phyloP scores from a whole-genome alignment of 495 filamentous ascomycete species.

The Daldinia grandis region DNA sequence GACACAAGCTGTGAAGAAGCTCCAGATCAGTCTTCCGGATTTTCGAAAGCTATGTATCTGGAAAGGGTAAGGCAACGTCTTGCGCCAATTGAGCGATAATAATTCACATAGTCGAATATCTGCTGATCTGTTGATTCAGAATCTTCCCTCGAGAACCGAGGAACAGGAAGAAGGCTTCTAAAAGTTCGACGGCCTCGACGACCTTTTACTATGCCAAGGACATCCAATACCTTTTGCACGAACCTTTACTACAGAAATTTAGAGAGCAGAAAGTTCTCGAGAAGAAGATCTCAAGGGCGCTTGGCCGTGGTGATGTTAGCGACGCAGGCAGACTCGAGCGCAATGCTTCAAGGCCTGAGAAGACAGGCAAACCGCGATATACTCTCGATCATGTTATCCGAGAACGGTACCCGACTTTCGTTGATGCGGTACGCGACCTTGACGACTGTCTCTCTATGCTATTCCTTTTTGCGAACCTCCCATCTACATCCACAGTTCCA shows the following conservation, averaged over 20 bases:
- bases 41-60: conserved; percentile 98
- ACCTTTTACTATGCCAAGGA: conserved; percentile 99
- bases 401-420: conserved; percentile 96
- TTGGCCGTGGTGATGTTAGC: conserved; percentile 88
- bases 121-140: conserved; percentile 46
- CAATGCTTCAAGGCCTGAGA: conserved; percentile 75
- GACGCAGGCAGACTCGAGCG: conserved; percentile 75
- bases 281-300: conserved; percentile 92
- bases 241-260: conserved; percentile 94
- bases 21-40: conserved; percentile 95
- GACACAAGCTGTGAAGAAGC: conserved; percentile 94
- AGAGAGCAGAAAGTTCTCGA: conserved; percentile 94
- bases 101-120: not conserved
- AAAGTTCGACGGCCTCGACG: conserved; percentile 84
- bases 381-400: conserved; percentile 96
- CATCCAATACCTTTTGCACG: conserved; percentile 96
- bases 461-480: conserved; percentile 97
- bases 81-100: not conserved
- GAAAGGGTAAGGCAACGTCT: conserved; percentile 65
- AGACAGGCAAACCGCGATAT: conserved; percentile 82
- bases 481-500: conserved; percentile 83
- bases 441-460: conserved; percentile 97
- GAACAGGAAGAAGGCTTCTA: conserved; percentile 95
- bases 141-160: conserved; percentile 97
- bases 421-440: conserved; percentile 91